Evolutionary conservation across 2,329 filamentous ascomycete species (phyloP).

Genomic region (Blastomyces gilchristii): DNA sequence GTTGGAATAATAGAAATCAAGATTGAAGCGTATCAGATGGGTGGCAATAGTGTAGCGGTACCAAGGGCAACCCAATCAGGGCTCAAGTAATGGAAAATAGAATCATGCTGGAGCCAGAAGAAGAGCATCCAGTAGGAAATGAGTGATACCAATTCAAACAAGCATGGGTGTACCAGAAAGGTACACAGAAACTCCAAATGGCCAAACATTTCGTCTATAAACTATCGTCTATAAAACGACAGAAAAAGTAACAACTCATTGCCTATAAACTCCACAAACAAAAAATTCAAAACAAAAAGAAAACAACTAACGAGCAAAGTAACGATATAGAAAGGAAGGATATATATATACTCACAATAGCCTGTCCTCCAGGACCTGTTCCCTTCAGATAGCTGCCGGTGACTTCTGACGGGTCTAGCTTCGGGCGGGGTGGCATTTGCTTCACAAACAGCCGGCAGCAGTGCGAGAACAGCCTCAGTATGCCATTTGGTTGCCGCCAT

Average conservation of each 20-base stretch:
- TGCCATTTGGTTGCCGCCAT: background rate
- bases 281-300: background rate
- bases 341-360: constrained; percentile 55
- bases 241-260: background rate
- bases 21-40: background rate
- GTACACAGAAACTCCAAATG: background rate
- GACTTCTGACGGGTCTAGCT: constrained; percentile 67
- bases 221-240: background rate
- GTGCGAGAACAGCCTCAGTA: constrained; percentile 18
- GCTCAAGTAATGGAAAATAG: background rate
- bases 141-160: background rate
- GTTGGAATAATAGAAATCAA: background rate
- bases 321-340: background rate
- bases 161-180: background rate
- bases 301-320: background rate
- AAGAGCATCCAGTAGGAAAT: background rate
- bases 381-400: constrained; percentile 82
- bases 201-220: background rate
- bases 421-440: constrained; percentile 64
- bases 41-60: background rate
- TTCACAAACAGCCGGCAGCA: constrained; percentile 34
- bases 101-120: too few species aligned
- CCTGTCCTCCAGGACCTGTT: constrained; percentile 85
- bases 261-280: background rate
- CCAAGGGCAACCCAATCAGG: background rate